Conservation (phyloP, 495 filamentous ascomycete species). For the Aspergillus leporis region DNA sequence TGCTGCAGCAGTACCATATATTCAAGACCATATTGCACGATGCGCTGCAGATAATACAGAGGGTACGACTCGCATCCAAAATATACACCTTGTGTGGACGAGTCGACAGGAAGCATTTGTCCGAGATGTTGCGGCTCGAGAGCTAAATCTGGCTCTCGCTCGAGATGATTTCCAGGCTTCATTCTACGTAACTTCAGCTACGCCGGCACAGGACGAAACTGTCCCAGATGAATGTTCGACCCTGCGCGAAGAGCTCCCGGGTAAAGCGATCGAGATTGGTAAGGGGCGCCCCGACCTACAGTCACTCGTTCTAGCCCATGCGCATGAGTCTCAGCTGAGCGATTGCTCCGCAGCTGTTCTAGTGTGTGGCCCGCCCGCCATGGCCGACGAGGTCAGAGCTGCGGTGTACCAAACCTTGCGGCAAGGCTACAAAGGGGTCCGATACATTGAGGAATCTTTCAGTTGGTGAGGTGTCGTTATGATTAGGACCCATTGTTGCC, state of each 20-base stretch:
- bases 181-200: slow-evolving; percentile 32
- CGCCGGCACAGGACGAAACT: not conserved
- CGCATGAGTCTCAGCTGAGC: slow-evolving; percentile 26
- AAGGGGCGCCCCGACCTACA: slow-evolving; percentile 34
- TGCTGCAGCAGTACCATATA: slow-evolving; percentile 53
- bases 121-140: slow-evolving; percentile 28
- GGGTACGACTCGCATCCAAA: slow-evolving; percentile 18
- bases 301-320: slow-evolving; percentile 32
- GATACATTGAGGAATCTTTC: slow-evolving; percentile 49
- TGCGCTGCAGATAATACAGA: slow-evolving; percentile 13
- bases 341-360: slow-evolving; percentile 40
- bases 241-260: not conserved
- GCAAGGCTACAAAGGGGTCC: slow-evolving; percentile 33
- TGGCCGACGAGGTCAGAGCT: slow-evolving; percentile 50
- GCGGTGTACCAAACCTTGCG: slow-evolving; percentile 40
- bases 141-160: slow-evolving; percentile 29
- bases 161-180: slow-evolving; percentile 38
- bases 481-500: too few species aligned
- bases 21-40: slow-evolving; percentile 41
- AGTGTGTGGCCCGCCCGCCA: slow-evolving; percentile 48
- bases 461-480: slow-evolving; percentile 27
- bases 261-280: slow-evolving; percentile 25
- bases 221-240: not conserved
- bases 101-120: slow-evolving; percentile 39
- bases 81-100: slow-evolving; percentile 45